Evolutionary conservation across 768 basidiomycete genomes (phyloP), one percentile per base, ranked within the genome.

Genomic region (Psilocybe azurescens): DNA sequence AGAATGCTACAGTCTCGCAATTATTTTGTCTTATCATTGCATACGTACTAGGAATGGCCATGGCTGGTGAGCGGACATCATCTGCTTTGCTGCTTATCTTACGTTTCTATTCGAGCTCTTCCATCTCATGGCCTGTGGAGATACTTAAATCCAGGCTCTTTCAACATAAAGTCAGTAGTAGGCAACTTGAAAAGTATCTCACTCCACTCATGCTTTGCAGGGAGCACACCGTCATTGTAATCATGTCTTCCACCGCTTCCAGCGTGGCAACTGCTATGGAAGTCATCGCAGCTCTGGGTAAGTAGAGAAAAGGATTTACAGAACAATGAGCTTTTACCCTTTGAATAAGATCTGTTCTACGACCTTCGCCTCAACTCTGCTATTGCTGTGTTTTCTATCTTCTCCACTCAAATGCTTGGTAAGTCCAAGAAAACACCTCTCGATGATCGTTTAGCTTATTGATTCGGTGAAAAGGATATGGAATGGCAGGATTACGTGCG

Each of bases 11-110:
- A 0, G 85, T 86, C 1, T 85, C 83, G 5, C 82, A 85, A 60
- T 73, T 86, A 2, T 86, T 86, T 73, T 82, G 79, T 61, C 73
- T 85, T 29, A 83, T 86, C 62, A 83, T 86, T 62, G 83, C 84
- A 1, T 84, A 86, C 66, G 79, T 85, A 24, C 73, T 86, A 3
- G 84, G 84, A 1, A 79, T 77, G 4, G 79, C 77, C 0, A 83
- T 85, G 80, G 74, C 79, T 38, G 67, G 80, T 79, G 52, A 41
- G 79, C n/a, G 7, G n/a, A 3, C n/a, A 16, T 16, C 16, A 14
- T 38, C 20, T 8, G 9, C 10, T 11, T 16, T 18, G 5, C 28
- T n/a, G 11, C 24, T 2, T 56, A 20, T 28, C 8, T 52, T 9
- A 49, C 24, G 29, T 56, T 50, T n/a, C 54, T 16, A 20, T 24